A percentile compares a stretch with the other conserved stretches of the same genome.
Evolutionary conservation across 2,329 filamentous ascomycete genomes (phyloP).

Genomic region (Zopfia rhizophila): DNA sequence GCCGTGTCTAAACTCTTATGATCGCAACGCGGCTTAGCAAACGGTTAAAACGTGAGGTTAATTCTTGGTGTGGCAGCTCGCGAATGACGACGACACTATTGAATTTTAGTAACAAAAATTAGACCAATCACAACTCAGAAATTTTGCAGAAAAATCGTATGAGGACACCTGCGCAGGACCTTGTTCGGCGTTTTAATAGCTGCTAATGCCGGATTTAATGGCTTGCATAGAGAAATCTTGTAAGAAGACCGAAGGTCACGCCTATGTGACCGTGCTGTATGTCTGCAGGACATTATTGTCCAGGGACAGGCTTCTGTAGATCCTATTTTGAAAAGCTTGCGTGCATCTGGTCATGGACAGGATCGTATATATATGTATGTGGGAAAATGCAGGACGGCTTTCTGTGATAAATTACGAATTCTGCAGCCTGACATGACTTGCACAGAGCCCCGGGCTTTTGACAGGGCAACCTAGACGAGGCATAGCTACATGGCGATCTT

Average conservation of each 20-base stretch:
- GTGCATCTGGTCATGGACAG: conserved; percentile 1
- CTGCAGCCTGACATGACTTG: conserved; percentile 14
- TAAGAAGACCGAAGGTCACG: not conserved
- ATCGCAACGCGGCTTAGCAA: conserved; percentile 1
- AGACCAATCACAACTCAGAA: conserved; percentile 12
- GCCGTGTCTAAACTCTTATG: conserved; percentile 14
- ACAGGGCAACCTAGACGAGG: too few species aligned
- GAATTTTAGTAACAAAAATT: conserved; percentile 2
- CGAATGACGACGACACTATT: conserved; percentile 5
- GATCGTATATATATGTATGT: not conserved
- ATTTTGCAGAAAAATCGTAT: not conserved
- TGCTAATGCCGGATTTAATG: conserved; percentile 1
- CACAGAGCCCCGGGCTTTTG: not conserved
- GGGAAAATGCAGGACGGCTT: not conserved
- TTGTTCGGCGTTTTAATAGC: conserved; percentile 7
- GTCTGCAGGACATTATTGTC: not conserved
- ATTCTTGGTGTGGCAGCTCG: conserved; percentile 2
- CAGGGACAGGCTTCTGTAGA: not conserved
- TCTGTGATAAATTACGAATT: not conserved
- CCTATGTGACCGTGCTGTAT: not conserved
- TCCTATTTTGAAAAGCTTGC: conserved; percentile 4
- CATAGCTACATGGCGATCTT: too few species aligned
- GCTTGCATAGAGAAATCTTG: not conserved
- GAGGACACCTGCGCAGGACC: not conserved
- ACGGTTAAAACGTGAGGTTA: conserved; percentile 18